Conservation (phyloP, 768 basidiomycete genomes). For the Kondoa subrosea region DNA sequence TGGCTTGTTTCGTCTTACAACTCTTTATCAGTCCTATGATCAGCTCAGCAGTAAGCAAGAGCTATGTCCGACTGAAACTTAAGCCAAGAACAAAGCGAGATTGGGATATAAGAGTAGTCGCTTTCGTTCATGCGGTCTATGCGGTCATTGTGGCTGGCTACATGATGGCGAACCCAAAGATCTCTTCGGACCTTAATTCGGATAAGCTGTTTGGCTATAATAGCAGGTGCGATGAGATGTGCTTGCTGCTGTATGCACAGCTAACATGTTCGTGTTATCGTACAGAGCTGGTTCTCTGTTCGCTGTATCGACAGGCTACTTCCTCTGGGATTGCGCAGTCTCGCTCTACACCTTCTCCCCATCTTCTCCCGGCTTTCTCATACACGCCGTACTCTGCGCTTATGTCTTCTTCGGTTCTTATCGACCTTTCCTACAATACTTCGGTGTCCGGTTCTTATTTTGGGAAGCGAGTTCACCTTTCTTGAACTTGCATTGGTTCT, state of each 20-base stretch:
- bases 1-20: neutral
- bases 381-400: slow-evolving; percentile 1
- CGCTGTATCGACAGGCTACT: slow-evolving; percentile 2
- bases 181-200: neutral
- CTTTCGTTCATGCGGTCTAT: slow-evolving; percentile 7
- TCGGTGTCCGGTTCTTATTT: neutral
- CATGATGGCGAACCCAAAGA: neutral
- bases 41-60: neutral
- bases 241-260: neutral
- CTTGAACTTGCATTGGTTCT: slow-evolving; percentile 4
- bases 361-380: neutral
- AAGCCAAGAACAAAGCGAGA: neutral
- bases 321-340: slow-evolving; percentile 2
- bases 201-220: neutral
- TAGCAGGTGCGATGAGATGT: neutral
- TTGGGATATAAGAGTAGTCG: slow-evolving; percentile 4
- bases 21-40: neutral
- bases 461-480: neutral
- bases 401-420: neutral
- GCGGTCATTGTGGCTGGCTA: neutral
- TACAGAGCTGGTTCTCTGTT: neutral
- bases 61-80: neutral
- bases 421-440: slow-evolving; percentile 3
- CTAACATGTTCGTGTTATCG: neutral
- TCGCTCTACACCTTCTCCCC: neutral